Percentiles rank a stretch among this genome's conserved stretches.
Conservation (phyloP, 768 basidiomycete species). For the Termitomyces titanicus region DNA sequence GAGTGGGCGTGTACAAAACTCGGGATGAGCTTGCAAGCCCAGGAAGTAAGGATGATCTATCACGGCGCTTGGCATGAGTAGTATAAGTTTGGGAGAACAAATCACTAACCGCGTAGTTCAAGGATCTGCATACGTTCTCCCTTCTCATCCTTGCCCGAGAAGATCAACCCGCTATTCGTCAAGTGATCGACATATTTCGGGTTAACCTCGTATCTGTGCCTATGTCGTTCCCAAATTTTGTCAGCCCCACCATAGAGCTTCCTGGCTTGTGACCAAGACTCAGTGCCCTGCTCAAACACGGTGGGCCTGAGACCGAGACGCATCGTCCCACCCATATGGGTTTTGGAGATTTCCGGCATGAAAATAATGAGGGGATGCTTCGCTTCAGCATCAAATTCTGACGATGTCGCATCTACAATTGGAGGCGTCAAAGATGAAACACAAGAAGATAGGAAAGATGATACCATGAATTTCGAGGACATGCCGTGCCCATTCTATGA, state of each 20-base stretch:
- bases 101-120: constrained; percentile 71
- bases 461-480: constrained; percentile 68
- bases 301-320: constrained; percentile 97
- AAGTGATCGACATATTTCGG: constrained; percentile 78
- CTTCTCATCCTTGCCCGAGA: constrained; percentile 89
- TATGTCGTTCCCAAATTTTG: constrained; percentile 93
- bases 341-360: constrained; percentile 99
- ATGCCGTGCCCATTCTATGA: constrained; percentile 90
- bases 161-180: constrained; percentile 55
- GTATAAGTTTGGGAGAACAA: neutral
- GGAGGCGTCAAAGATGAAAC: constrained; percentile 5
- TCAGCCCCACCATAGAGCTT: constrained; percentile 79
- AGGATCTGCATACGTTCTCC: constrained; percentile 97
- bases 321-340: constrained; percentile 99
- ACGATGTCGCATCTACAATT: constrained; percentile 71
- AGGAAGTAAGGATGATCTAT: constrained; percentile 92
- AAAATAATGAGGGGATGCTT: constrained; percentile 82
- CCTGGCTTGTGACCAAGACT: constrained; percentile 67
- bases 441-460: neutral
- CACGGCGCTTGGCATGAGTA: neutral
- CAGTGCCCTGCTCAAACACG: constrained; percentile 71
- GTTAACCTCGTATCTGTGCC: constrained; percentile 95
- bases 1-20: constrained; percentile 96
- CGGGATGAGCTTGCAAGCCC: constrained; percentile 94
- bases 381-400: constrained; percentile 67